These are phyloP conservation scores for Malus sieversii DNA, from an alignment of 306 rosid genomes.

Conservation along the genomic window DNA sequence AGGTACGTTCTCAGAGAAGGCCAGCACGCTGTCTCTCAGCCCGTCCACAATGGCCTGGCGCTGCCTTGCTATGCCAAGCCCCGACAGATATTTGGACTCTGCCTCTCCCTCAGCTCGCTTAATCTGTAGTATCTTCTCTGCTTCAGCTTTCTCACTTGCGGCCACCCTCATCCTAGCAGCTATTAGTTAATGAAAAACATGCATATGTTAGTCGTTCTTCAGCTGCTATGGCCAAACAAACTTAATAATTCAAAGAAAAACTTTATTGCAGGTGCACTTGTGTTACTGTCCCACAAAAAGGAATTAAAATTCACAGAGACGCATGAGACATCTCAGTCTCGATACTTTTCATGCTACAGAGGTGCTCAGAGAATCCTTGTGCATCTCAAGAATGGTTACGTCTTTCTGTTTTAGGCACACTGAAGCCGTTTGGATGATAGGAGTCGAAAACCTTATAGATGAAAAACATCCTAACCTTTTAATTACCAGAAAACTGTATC, in stretches of 20 bases:
- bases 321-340: neutral
- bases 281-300: neutral
- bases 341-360: neutral
- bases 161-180: slow-evolving; percentile 57
- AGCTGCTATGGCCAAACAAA: neutral
- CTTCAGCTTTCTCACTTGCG: slow-evolving; percentile 46
- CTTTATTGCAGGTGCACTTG: neutral
- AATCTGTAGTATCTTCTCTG: slow-evolving; percentile 47
- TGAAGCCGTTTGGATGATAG: neutral
- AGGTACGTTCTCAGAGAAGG: slow-evolving; percentile 44
- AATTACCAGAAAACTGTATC: neutral
- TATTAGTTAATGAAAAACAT: neutral
- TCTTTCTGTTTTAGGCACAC: neutral
- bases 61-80: slow-evolving; percentile 53
- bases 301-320: neutral
- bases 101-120: slow-evolving; percentile 57
- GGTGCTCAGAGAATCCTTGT: no score
- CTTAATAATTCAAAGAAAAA: neutral
- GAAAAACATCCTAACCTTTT: neutral
- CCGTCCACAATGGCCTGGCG: slow-evolving; percentile 58
- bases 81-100: slow-evolving; percentile 43
- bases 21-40: slow-evolving; percentile 51
- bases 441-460: neutral
- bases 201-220: neutral
- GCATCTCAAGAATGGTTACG: no score